Evolutionary conservation across 2,329 filamentous ascomycete genomes (phyloP), one percentile per base, ranked within the genome.

Genomic region (Zelopaecilomyces penicillatus): DNA sequence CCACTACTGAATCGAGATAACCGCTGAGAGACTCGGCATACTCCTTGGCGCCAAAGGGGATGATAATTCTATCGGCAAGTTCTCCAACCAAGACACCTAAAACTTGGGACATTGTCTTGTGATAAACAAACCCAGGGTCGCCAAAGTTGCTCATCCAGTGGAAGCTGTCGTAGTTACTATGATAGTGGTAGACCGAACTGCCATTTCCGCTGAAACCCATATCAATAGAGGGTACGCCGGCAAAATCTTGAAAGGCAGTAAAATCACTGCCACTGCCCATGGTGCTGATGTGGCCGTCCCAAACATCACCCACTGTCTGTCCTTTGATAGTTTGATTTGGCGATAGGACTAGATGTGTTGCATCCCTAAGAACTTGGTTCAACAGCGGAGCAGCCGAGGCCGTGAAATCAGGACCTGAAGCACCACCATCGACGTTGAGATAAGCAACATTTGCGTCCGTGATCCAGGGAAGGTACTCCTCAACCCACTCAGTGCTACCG

Each of bases 401-500:
- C 2, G 57, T 55, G 57, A 93, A 87, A n/a, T 70, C 46, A 0
- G 78, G 75, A 0, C 87, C 86, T 5, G 70, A 61, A 4, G 83
- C 75, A 30, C 83, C 86, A 5, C 88, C 80, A 54, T 95, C 90
- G 45, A 95, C 80, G 61, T 95, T 95, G 50, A 95, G 65, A 57
- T 95, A 95, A 7, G 87, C 87, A 11, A 95, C 76, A 45, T 82
- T 84, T 35, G 84, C 74, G 4, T 73, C 72, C 3, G 75, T 73
- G 9, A 95, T 75, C 88, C 88, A 95, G 0, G 86, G 83, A 0
- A 94, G 65, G 55, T 87, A 87, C 53, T 95, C 87, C 59, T 95
- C 89, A 0, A 95, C 87, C 88, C 89, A 95, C 59, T 95, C 90
- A 0, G 90, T 95, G 43, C 83, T 88, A 4, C 90, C 90, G 10